Evolutionary conservation across 2,329 filamentous ascomycete genomes (phyloP).

Genomic region (Exophiala phaeomuriformis): DNA sequence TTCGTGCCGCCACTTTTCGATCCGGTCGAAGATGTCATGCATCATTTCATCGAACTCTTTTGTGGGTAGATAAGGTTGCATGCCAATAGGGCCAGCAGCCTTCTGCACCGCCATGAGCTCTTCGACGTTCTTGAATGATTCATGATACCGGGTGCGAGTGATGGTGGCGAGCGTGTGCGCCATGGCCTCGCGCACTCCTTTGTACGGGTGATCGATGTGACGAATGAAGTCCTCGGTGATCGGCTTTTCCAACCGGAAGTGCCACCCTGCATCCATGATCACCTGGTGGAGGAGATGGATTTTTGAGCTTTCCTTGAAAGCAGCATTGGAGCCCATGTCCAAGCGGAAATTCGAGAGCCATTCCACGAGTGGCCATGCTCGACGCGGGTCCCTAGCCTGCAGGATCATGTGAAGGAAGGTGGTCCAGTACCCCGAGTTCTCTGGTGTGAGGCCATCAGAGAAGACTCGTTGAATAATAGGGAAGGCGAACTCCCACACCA

Average conservation of each 20-base stretch:
- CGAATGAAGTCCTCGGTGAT: conserved; percentile 81
- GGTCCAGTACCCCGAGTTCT: conserved; percentile 91
- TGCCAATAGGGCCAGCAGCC: conserved; percentile 69
- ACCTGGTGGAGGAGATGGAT: conserved; percentile 83
- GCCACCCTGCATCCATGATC: conserved; percentile 86
- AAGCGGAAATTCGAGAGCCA: conserved; percentile 77
- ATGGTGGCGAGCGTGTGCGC: conserved; percentile 81
- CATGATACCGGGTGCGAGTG: conserved; percentile 85
- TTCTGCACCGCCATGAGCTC: conserved; percentile 73
- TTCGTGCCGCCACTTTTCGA: conserved; percentile 83
- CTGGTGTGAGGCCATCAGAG: conserved; percentile 84
- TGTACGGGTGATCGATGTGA: conserved; percentile 96
- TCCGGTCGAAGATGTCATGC: conserved; percentile 63
- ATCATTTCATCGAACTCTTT: conserved; percentile 68
- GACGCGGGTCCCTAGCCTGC: conserved; percentile 80
- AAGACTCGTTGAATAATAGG: conserved; percentile 81
- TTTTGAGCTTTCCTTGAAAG: conserved; percentile 98
- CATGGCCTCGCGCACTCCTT: conserved; percentile 91
- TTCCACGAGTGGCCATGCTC: conserved; percentile 77
- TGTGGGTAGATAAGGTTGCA: conserved; percentile 71
- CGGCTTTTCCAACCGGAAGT: conserved; percentile 83
- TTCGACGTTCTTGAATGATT: conserved; percentile 77
- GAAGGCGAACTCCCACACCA: conserved; percentile 82
- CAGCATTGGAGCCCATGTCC: conserved; percentile 91
- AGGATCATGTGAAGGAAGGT: conserved; percentile 85